Base-by-base conservation (phyloP, 2,329 filamentous ascomycete species). In the Aspergillus sp. region DNA sequence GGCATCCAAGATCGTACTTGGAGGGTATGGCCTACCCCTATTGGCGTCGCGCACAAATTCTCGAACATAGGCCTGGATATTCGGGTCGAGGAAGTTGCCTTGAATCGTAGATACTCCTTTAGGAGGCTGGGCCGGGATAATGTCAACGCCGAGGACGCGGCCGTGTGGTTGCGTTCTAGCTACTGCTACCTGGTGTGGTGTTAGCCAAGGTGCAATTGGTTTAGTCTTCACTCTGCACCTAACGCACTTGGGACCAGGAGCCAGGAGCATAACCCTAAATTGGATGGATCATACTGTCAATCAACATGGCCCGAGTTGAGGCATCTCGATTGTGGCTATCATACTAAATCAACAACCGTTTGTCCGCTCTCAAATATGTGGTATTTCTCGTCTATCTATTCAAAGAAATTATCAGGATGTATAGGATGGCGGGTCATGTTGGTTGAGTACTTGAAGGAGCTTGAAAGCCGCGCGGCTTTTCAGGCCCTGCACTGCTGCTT, bases 381-480 rank as follows among this genome's bases (percentile, higher is more conserved):
- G 76, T 96, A 89, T 69, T 90, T 91, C 17, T 87, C 80, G 78
- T 98, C 90, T 77, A 99, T 91, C 90, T 93, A 64, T 66, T 36
- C 9, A 28, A 47, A 41, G 17, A 5, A 15, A 38, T 52, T 56
- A 55, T 28, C 10, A 52, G 21, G 12, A 45, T 17, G 30, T 21
- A 19, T 48, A 39, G 17, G 36, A 38, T 36, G 7, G 21, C 13
- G 6, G 30, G 19, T 10, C 4, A 15, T 32, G 25, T 23, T 30
- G n/a, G n/a, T 53, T 28, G 12, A 15, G 51, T 72, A 92, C 92
- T 82, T 97, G 91, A 17, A 97, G 78, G 9, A 99, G 81, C 77
- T 99, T 99, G 76, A 95, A 97, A 0, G 93, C 95, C 25, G 95
- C 95, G 63, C 95, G 87, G 69, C 92, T 96, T 77, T 94, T 97